These are phyloP conservation scores for Chimonanthus salicifolius DNA, from an alignment of 164 flowering plant genomes.

Conservation along the genomic window DNA sequence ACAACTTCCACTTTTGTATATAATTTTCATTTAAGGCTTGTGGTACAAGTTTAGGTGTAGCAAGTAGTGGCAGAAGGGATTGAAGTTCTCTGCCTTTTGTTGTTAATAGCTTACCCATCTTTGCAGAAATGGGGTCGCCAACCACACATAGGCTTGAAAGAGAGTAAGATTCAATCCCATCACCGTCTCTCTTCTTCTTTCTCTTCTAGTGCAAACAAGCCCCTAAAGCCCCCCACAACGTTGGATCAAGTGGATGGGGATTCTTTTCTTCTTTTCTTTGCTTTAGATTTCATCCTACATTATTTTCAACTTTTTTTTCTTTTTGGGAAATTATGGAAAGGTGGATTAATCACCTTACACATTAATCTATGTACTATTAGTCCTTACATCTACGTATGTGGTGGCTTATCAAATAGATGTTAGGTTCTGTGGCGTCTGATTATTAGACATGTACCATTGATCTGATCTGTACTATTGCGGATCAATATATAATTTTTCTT, in stretches of 20 bases:
- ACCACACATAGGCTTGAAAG: background rate
- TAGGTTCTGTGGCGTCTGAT: too few species aligned
- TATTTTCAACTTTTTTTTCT: too few species aligned
- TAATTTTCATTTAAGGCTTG: conserved; percentile 23
- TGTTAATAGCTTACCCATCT: background rate
- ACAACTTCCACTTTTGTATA: conserved; percentile 53
- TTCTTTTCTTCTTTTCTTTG: background rate
- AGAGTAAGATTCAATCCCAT: background rate
- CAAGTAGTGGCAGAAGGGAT: background rate
- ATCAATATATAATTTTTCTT: too few species aligned
- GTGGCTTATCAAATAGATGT: too few species aligned
- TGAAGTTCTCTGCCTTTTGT: background rate
- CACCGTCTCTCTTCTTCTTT: background rate
- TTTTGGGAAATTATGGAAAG: too few species aligned
- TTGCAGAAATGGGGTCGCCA: background rate
- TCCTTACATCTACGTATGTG: too few species aligned
- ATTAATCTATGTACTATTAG: too few species aligned
- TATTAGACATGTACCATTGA: too few species aligned
- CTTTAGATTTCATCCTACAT: too few species aligned
- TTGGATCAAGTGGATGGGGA: background rate
- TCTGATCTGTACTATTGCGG: too few species aligned
- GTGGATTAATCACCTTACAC: too few species aligned
- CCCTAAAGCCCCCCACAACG: background rate
- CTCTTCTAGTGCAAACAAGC: background rate
- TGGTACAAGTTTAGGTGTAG: conserved; percentile 35